These are phyloP conservation scores for Entonaema liquescens DNA, from an alignment of 495 filamentous ascomycete genomes.

Conservation along the genomic window DNA sequence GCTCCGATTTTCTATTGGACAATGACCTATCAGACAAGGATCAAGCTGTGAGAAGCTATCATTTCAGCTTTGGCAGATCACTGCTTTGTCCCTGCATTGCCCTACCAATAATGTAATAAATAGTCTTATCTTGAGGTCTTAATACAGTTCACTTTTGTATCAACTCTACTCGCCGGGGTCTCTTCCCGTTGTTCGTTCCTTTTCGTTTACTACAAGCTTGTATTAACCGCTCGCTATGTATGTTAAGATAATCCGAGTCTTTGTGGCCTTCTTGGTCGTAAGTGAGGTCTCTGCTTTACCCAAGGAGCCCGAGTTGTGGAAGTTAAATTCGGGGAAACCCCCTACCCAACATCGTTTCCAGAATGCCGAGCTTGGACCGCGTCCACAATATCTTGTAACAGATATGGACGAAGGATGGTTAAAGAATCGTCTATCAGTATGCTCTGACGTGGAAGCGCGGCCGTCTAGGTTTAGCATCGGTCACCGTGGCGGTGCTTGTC, in stretches of 20 bases:
- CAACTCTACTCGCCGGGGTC: not conserved
- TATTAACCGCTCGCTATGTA: conserved; percentile 28
- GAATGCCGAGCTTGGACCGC: conserved; percentile 61
- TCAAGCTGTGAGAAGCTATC: conserved; percentile 7
- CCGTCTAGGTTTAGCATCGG: conserved; percentile 61
- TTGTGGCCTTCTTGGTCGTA: conserved; percentile 34
- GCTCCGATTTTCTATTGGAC: conserved; percentile 29
- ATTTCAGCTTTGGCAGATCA: conserved; percentile 24
- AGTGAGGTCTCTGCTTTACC: conserved; percentile 34
- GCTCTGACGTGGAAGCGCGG: conserved; percentile 55
- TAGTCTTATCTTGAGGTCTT: not conserved
- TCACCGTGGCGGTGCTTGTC: conserved; percentile 65
- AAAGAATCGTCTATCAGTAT: conserved; percentile 63
- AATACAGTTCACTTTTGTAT: not conserved
- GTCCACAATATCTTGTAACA: conserved; percentile 67
- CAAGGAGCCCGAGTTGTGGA: conserved; percentile 10
- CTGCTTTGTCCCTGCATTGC: not conserved
- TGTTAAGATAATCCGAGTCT: conserved; percentile 21
- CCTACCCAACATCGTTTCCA: conserved; percentile 41
- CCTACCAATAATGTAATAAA: conserved; percentile 13
- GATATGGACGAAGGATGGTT: conserved; percentile 66
- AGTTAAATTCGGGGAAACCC: conserved; percentile 14
- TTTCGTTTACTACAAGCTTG: not conserved
- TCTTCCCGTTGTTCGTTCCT: not conserved
- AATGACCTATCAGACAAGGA: conserved; percentile 4